phyloP scores from a whole-genome alignment of 768 basidiomycete genomes.

The Boletus pseudopeckii region DNA sequence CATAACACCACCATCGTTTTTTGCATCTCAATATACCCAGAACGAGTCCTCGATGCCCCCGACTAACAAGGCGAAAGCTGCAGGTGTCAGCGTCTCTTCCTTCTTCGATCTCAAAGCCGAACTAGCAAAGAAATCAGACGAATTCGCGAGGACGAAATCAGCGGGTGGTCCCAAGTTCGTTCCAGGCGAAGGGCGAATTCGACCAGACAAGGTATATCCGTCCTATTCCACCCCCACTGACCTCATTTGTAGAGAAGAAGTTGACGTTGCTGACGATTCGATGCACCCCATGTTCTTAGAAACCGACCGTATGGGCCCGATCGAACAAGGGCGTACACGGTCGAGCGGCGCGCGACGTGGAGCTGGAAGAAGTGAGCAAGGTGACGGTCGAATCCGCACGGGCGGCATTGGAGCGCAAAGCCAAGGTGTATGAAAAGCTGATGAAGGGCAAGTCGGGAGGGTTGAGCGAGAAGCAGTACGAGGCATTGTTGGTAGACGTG shows the following conservation, averaged over 20 bases:
- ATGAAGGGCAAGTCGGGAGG: conserved; percentile 76
- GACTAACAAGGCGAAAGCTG: conserved; percentile 55
- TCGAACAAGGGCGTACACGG: conserved; percentile 70
- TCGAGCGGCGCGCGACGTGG: conserved; percentile 64
- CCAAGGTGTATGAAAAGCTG: conserved; percentile 76
- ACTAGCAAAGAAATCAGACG: conserved; percentile 48
- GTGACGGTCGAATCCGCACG: conserved; percentile 72
- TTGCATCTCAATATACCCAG: conserved; percentile 1
- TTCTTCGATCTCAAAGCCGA: conserved; percentile 79
- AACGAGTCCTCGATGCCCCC: conserved; percentile 39
- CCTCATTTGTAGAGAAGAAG: not conserved
- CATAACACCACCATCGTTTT: not conserved
- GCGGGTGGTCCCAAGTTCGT: conserved; percentile 48
- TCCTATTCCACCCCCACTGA: no score
- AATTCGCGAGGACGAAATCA: conserved; percentile 63
- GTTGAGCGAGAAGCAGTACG: conserved; percentile 70
- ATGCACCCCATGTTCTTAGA: conserved; percentile 41
- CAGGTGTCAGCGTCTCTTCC: conserved; percentile 68
- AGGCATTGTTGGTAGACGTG: conserved; percentile 73
- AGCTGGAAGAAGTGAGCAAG: conserved; percentile 64
- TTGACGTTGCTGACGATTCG: not conserved
- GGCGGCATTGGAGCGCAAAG: conserved; percentile 70
- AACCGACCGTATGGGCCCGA: conserved; percentile 72
- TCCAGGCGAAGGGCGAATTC: conserved; percentile 55
- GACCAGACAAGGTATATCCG: conserved; percentile 62